Evolutionary conservation across 1,284 basidiomycete species (phyloP).

Genomic region (Phylloporus sp.): DNA sequence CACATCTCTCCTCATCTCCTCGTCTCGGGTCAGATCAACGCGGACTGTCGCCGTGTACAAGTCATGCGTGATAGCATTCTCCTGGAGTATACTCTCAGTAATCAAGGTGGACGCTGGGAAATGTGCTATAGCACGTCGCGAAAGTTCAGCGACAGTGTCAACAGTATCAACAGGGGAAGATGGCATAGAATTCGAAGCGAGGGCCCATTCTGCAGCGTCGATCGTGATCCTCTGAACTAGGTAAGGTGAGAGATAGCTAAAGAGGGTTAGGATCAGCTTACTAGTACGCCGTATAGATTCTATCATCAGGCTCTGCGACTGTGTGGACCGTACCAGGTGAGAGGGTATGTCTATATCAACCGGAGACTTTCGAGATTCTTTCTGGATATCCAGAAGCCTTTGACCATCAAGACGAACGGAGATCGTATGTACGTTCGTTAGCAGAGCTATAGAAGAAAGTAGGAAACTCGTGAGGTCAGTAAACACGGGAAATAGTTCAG

Average conservation of each 20-base stretch:
- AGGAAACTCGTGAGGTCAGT: slow-evolving; percentile 86
- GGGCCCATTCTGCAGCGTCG: slow-evolving; percentile 14
- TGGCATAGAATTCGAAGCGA: slow-evolving; percentile 1
- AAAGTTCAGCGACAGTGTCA: slow-evolving; percentile 5
- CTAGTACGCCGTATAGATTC: slow-evolving; percentile 15
- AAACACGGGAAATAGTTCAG: slow-evolving; percentile 59
- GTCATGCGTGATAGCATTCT: slow-evolving; percentile 13
- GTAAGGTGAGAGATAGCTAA: slow-evolving; percentile 2
- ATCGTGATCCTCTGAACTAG: slow-evolving; percentile 22
- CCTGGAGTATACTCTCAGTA: not conserved
- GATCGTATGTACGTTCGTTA: slow-evolving; percentile 76
- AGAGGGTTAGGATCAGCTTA: not conserved
- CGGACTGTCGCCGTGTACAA: slow-evolving; percentile 17
- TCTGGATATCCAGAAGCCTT: slow-evolving; percentile 74
- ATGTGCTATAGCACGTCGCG: not conserved
- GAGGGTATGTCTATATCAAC: not conserved
- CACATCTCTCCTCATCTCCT: slow-evolving; percentile 17
- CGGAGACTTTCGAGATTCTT: slow-evolving; percentile 35
- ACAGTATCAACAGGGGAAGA: not conserved
- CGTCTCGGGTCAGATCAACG: slow-evolving; percentile 9
- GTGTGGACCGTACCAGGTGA: not conserved
- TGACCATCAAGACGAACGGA: slow-evolving; percentile 79
- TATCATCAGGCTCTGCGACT: not conserved
- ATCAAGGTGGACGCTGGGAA: not conserved
- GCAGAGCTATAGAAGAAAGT: slow-evolving; percentile 91